Base-by-base conservation (phyloP, 2,329 filamentous ascomycete species). In the Leptographium galeiforme region DNA sequence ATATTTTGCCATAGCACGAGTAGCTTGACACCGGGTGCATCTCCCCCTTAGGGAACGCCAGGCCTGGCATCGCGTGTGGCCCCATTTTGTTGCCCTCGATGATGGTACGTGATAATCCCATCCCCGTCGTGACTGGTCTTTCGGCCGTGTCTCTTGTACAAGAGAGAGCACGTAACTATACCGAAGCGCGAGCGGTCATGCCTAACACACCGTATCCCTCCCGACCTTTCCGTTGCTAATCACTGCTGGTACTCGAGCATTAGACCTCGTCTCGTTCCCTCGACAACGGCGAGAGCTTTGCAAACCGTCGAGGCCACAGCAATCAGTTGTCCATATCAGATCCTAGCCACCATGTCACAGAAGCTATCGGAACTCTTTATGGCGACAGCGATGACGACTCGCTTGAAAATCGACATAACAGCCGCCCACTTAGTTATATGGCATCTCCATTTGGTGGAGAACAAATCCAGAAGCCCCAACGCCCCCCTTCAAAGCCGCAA, bases 281-380 rank as follows among this genome's bases (percentile, higher is more conserved):
- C 68, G 72, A 80, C 71, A 70, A 72, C 66, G 74, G 76, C 66
- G 72, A 70, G 63, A 78, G 71, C 67, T 78, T 80, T 67, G 69
- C 75, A 61, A 77, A 67, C 66, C 76, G 77, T 67, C 78, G 78
- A 63, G 77, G 77, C 59, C 78, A 81, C 67, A 68, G 68, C 56
- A 77, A 69, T 63, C 76, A 80, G 62, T 70, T 81, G 50, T 82
- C 78, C 54, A 81, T 95, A 67, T 93, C 87, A 67, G 89, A 95
- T 70, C 86, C 90, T 57, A 89, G 79, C 70, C 89, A 95, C 70
- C 90, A 95, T 78, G 88, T 95, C 66, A 95, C 89, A 54, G 90
- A 95, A 68, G 86, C 89, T 56, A 95, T 95, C 68, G 88, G 88
- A 51, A 89, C 89, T 62, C 79, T 95, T 69, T 95, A 96, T 69